Evolutionary conservation across 225 moss, liverwort and hornwort species (phyloP), one percentile per base, ranked within the genome.

Genomic region (Thuidium tamariscinum): DNA sequence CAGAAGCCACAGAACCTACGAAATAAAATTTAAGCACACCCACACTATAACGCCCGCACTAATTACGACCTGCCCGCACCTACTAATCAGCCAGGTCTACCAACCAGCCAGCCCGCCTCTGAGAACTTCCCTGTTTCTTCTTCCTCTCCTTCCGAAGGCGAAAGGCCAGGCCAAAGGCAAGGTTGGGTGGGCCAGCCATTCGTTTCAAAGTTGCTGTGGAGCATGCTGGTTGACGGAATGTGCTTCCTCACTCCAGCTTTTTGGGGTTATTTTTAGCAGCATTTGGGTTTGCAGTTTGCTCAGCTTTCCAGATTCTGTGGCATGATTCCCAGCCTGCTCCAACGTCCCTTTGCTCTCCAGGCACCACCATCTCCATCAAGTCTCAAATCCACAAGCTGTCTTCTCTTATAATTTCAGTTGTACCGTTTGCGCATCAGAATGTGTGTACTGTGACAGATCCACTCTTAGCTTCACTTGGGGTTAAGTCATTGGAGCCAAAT

Each of bases 321-420:
- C 82, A 82, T 79, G 70, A 88, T 88, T 85, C 73, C 90, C 90
- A 77, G 59, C 23, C 34, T 30, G 49, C 82, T 88, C 84, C 90
- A 90, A 90, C 90, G 88, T 90, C 85, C 88, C 79, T 85, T 73
- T 78, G 82, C 82, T 51, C 71, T 77, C 66, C 80, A 42, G 83
- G 80, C 87, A 39, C 29, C 72, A 22, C 29, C 54, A 7, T 68
- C 36, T 19, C 22, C 39, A 37, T 82, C 62, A 74, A 66, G 57
- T 68, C 73, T 25, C 66, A 13, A 74, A 80, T 36, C 82, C 82
- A 23, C 42, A 39, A 54, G 23, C 22, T 9, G 22, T 17, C 41
- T 11, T 7, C 34, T 34, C 29, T 30, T 59, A 73, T 63, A 59
- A n/a, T n/a, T n/a, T 52, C 83, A 44, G 22, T 30, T 46, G 65